Conservation (phyloP, 805 yeast species). For the Diddensiella santjacobensis region DNA sequence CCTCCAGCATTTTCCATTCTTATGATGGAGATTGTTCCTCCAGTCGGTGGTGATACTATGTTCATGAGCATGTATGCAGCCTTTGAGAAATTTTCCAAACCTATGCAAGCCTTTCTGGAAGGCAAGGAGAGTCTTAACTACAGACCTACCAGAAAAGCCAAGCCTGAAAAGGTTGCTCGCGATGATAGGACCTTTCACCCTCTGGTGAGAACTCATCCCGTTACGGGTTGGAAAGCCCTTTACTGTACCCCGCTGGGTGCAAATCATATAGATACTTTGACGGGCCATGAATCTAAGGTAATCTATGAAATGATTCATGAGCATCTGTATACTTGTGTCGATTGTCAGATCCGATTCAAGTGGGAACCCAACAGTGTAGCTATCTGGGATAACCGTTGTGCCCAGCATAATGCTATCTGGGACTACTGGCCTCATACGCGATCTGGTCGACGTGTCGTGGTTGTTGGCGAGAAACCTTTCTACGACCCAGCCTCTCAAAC, state of each 20-base stretch:
- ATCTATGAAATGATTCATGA: slow-evolving; percentile 44
- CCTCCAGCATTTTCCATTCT: slow-evolving; percentile 70
- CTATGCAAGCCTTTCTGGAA: slow-evolving; percentile 51
- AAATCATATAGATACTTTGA: slow-evolving; percentile 61
- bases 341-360: slow-evolving; percentile 63
- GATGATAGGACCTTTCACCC: slow-evolving; percentile 48
- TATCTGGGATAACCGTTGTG: slow-evolving; percentile 73
- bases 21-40: slow-evolving; percentile 54
- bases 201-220: slow-evolving; percentile 57
- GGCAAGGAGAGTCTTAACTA: slow-evolving; percentile 61
- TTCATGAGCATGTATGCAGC: slow-evolving; percentile 68
- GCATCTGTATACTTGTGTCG: slow-evolving; percentile 50
- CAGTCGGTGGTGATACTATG: slow-evolving; percentile 73
- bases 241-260: slow-evolving; percentile 54
- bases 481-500: slow-evolving; percentile 1
- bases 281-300: slow-evolving; percentile 58
- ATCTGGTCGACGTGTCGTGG: slow-evolving; percentile 2
- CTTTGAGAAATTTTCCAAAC: slow-evolving; percentile 65
- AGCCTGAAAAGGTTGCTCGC: slow-evolving; percentile 39
- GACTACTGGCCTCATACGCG: slow-evolving; percentile 2
- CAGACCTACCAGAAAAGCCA: slow-evolving; percentile 34
- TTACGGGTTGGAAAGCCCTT: slow-evolving; percentile 53
- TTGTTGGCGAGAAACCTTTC: slow-evolving; percentile 1
- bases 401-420: slow-evolving; percentile 55
- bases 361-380: slow-evolving; percentile 72